phyloP scores from a whole-genome alignment of 2,329 filamentous ascomycete species.

The Calonectria hongkongensis region DNA sequence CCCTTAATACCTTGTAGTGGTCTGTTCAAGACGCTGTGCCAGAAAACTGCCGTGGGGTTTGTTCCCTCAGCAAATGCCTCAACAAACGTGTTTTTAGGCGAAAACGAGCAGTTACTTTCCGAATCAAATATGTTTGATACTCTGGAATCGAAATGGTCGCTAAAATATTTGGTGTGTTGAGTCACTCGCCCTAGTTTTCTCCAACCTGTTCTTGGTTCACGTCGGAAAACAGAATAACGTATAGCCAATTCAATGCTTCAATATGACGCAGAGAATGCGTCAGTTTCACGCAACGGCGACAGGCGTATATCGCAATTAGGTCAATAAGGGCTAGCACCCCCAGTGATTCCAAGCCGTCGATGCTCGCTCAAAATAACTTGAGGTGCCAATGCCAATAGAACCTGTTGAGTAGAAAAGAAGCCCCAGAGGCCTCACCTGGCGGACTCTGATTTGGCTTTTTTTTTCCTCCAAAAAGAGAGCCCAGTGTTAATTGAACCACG shows the following conservation, averaged over 20 bases:
- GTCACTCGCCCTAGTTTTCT: not conserved
- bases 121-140: not conserved
- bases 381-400: not conserved
- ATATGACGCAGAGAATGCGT: not conserved
- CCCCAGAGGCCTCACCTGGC: not conserved
- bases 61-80: not conserved
- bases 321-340: conserved; percentile 21
- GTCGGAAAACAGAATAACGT: too few species aligned
- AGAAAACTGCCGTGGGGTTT: not conserved
- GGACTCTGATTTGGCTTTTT: not conserved
- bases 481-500: conserved; percentile 25
- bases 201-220: not conserved
- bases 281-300: not conserved
- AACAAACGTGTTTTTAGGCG: not conserved
- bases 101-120: not conserved
- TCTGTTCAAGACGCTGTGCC: not conserved
- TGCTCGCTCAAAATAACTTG: not conserved
- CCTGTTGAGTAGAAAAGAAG: not conserved
- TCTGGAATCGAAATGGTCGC: not conserved
- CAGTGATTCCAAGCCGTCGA: not conserved
- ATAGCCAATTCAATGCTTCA: not conserved
- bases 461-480: not conserved
- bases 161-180: not conserved
- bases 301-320: not conserved
- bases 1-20: not conserved